Percentiles rank a stretch among this genome's conserved stretches.
These are phyloP conservation scores for barley (Hordeum vulgare) DNA, from an alignment of 176 grass and related monocot genomes.

Conservation along the genomic window DNA sequence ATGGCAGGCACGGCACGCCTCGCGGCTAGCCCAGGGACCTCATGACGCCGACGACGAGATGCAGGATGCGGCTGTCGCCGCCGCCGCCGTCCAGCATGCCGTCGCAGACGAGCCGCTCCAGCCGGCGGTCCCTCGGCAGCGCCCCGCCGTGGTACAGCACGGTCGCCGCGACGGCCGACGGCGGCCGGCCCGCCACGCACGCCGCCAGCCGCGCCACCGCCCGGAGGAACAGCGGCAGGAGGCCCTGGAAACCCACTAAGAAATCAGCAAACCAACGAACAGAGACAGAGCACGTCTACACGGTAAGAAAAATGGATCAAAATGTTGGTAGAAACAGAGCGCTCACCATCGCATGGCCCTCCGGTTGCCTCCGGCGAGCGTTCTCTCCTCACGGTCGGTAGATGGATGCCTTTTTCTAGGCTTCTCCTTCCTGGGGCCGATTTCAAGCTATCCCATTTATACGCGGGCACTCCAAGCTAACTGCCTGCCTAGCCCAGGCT, in stretches of 20 bases:
- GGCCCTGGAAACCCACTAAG: background rate
- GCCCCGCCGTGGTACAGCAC: constrained; percentile 61
- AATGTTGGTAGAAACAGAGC: too few species aligned
- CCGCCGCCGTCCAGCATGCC: constrained; percentile 39
- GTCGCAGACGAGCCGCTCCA: constrained; percentile 62
- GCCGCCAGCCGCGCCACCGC: constrained; percentile 33
- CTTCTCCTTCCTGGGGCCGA: background rate
- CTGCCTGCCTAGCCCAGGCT: background rate
- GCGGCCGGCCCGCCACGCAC: constrained; percentile 37
- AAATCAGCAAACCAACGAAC: background rate
- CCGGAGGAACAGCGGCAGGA: constrained; percentile 47
- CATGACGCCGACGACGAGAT: constrained; percentile 46
- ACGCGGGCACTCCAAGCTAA: background rate
- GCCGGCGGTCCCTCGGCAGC: constrained; percentile 50
- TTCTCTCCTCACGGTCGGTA: background rate
- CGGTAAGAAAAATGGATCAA: too few species aligned
- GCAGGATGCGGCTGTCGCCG: constrained; percentile 50
- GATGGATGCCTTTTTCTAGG: background rate
- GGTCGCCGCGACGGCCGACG: constrained; percentile 44
- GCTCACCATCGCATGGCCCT: background rate
- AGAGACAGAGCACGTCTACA: background rate
- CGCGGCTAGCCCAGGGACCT: constrained; percentile 30
- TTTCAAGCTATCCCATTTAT: background rate
- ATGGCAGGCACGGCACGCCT: too few species aligned
- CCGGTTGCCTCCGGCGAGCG: background rate